These are phyloP conservation scores for Trichoderma sp. DNA, from an alignment of 2,329 filamentous ascomycete species.

Conservation along the genomic window DNA sequence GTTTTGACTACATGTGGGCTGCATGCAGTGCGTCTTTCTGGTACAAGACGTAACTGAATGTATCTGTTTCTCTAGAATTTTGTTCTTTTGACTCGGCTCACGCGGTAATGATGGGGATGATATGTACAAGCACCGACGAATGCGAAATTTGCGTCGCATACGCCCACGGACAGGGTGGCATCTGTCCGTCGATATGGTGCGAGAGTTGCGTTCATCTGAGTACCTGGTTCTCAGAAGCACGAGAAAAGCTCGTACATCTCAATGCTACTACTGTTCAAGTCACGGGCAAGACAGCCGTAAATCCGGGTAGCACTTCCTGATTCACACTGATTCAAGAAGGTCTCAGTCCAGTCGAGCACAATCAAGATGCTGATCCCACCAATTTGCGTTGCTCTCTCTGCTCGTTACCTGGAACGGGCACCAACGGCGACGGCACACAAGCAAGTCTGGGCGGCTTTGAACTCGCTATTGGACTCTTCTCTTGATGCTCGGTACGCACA, in stretches of 20 bases:
- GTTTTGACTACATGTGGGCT: no score
- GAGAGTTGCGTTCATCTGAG: no score
- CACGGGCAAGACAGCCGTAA: background rate
- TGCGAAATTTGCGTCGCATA: no score
- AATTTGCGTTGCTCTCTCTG: background rate
- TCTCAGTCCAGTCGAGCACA: background rate
- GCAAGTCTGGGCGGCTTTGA: background rate
- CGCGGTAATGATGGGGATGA: constrained; percentile 13
- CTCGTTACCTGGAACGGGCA: background rate
- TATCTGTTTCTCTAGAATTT: background rate
- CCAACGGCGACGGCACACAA: background rate
- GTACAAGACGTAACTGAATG: background rate
- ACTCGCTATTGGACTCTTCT: background rate
- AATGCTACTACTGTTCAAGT: background rate
- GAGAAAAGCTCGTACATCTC: background rate
- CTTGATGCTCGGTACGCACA: background rate
- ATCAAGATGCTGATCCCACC: background rate
- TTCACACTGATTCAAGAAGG: background rate
- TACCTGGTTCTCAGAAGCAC: background rate
- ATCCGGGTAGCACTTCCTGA: background rate
- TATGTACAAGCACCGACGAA: no score
- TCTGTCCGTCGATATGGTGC: no score
- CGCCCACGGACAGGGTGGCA: no score
- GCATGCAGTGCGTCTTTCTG: background rate
- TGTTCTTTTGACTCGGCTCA: constrained; percentile 7